These are phyloP conservation scores for Lepidium sativum DNA, from an alignment of 345 rosid genomes.

Conservation along the genomic window DNA sequence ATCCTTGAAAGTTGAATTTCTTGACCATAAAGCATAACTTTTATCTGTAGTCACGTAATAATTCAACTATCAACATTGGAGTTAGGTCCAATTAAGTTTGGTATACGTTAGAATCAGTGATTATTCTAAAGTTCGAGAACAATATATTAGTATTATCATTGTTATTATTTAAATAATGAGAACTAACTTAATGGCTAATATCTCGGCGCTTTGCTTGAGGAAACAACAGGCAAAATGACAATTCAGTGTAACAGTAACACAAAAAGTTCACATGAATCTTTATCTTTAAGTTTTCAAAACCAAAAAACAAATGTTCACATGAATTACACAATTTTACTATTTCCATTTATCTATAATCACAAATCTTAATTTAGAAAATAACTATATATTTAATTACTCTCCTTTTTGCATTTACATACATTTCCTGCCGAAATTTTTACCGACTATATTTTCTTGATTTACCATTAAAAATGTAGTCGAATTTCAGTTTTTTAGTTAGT, in stretches of 20 bases:
- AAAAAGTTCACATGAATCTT: neutral
- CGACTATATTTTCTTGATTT: too few relatives aligned
- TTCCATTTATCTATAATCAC: neutral
- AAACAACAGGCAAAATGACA: neutral
- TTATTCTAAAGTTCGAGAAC: neutral
- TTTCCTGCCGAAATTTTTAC: too few relatives aligned
- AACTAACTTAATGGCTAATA: constrained; percentile 5
- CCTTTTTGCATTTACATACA: too few relatives aligned
- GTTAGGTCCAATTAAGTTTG: constrained; percentile 25
- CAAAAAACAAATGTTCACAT: neutral
- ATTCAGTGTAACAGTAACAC: neutral
- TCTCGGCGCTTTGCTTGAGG: constrained; percentile 10
- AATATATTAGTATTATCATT: neutral
- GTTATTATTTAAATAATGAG: neutral
- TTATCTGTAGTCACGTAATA: constrained; percentile 10
- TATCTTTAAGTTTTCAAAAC: too few relatives aligned
- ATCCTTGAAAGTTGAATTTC: constrained; percentile 9
- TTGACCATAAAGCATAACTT: constrained; percentile 16
- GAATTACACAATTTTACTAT: neutral
- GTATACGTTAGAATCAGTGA: constrained; percentile 3
- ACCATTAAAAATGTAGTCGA: too few relatives aligned
- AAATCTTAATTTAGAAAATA: neutral
- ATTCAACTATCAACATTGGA: constrained; percentile 24
- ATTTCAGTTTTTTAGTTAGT: neutral
- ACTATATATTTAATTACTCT: neutral